A percentile compares a stretch with the other conserved stretches of the same genome.
Evolutionary conservation across 2,329 filamentous ascomycete genomes (phyloP).

Genomic region (Drechslerella stenobrocha): DNA sequence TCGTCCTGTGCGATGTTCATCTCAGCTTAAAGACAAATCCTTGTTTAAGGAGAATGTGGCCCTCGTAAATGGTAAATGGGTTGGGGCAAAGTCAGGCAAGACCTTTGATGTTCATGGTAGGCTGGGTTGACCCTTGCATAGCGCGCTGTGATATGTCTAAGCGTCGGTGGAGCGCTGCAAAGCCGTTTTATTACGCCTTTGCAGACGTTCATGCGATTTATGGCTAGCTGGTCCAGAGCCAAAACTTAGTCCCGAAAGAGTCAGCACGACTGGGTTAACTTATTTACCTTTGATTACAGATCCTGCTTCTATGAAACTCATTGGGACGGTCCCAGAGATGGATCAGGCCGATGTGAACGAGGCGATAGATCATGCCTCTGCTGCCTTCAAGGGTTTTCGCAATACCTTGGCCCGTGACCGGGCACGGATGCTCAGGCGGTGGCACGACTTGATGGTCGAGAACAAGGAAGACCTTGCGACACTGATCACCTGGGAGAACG

Average conservation of each 20-base stretch:
- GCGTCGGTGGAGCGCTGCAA: slow-evolving; percentile 27
- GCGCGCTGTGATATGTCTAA: background rate
- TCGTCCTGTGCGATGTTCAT: slow-evolving; percentile 24
- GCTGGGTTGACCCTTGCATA: slow-evolving; percentile 35
- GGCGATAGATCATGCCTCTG: slow-evolving; percentile 80
- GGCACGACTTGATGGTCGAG: slow-evolving; percentile 78
- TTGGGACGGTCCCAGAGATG: slow-evolving; percentile 86
- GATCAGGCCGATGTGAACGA: slow-evolving; percentile 72
- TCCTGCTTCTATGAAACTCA: slow-evolving; percentile 76
- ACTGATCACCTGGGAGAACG: slow-evolving; percentile 87
- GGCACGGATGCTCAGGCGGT: slow-evolving; percentile 72
- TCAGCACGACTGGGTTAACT: slow-evolving; percentile 33
- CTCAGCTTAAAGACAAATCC: slow-evolving; percentile 73
- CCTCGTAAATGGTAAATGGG: slow-evolving; percentile 87
- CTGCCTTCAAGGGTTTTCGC: slow-evolving; percentile 72
- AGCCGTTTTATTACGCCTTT: slow-evolving; percentile 45
- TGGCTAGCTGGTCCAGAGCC: slow-evolving; percentile 1
- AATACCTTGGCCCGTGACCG: slow-evolving; percentile 74
- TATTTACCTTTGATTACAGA: slow-evolving; percentile 63
- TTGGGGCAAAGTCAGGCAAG: slow-evolving; percentile 79
- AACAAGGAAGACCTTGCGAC: slow-evolving; percentile 79
- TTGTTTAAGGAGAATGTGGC: slow-evolving; percentile 76
- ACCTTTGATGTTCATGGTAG: slow-evolving; percentile 82
- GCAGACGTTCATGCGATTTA: slow-evolving; percentile 13
- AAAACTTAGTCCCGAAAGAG: too few relatives aligned